Percentiles rank a stretch among this genome's conserved stretches.
Evolutionary conservation across 129 eudicot species (phyloP).

Genomic region (Kitagawia praeruptora): DNA sequence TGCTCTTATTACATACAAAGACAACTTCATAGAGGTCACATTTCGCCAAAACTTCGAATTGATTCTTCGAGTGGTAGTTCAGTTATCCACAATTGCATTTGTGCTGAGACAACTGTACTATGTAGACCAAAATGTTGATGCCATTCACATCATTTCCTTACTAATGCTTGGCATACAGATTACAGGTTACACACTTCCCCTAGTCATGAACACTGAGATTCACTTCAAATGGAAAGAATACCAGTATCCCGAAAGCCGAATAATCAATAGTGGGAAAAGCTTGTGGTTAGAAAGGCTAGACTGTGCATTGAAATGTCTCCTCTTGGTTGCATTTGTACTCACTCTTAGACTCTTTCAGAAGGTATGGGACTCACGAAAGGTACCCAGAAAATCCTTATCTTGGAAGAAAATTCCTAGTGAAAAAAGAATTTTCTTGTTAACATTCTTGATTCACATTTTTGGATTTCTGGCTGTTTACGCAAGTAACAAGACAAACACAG

Average conservation of each 20-base stretch:
- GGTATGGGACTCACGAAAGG: slow-evolving; percentile 13
- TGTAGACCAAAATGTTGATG: background rate
- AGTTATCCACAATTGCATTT: slow-evolving; percentile 1
- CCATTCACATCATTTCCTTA: slow-evolving; percentile 8
- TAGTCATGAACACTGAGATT: slow-evolving; percentile 3
- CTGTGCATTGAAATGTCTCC: slow-evolving; percentile 7
- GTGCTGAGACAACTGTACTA: slow-evolving; percentile 10
- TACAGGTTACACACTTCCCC: slow-evolving; percentile 2
- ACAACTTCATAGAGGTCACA: background rate
- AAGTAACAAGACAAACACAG: background rate
- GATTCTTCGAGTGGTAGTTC: slow-evolving; percentile 1
- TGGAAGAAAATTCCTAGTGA: background rate
- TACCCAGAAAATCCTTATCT: background rate
- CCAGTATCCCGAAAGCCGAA: background rate
- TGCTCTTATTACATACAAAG: background rate
- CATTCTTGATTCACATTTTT: background rate
- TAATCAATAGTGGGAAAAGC: background rate
- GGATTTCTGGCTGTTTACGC: slow-evolving; percentile 1
- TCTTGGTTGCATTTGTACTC: slow-evolving; percentile 9
- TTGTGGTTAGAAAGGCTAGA: slow-evolving; percentile 1
- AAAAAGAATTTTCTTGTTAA: background rate
- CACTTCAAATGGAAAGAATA: slow-evolving; percentile 19
- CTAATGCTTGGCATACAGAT: slow-evolving; percentile 14
- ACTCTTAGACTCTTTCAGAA: slow-evolving; percentile 14
- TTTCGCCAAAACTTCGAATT: slow-evolving; percentile 9